Evolutionary conservation across 805 yeast species (phyloP).

Genomic region (Saturnispora hagleri): DNA sequence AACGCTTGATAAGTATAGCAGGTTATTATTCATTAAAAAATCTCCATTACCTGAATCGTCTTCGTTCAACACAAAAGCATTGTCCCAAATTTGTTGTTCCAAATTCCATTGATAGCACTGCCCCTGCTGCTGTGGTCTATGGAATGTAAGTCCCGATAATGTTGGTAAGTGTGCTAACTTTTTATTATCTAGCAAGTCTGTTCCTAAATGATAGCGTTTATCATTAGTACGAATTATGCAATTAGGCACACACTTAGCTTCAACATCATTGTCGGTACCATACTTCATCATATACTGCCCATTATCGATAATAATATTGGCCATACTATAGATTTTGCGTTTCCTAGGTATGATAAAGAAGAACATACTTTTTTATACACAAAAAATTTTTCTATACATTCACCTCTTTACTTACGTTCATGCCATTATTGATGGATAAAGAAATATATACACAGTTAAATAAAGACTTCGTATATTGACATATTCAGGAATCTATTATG

Average conservation of each 20-base stretch:
- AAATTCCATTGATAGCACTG: constrained; percentile 87
- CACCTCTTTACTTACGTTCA: not conserved
- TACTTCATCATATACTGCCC: constrained; percentile 79
- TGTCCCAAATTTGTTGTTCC: constrained; percentile 87
- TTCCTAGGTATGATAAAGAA: not conserved
- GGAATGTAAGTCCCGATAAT: constrained; percentile 54
- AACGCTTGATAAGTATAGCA: constrained; percentile 74
- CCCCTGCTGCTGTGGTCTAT: constrained; percentile 83
- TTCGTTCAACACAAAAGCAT: constrained; percentile 40
- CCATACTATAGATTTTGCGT: constrained; percentile 11
- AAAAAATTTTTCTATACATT: not conserved
- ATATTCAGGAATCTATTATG: not conserved
- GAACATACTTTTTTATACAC: not conserved
- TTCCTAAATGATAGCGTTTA: constrained; percentile 64
- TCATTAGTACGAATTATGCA: constrained; percentile 69
- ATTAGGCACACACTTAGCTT: constrained; percentile 54
- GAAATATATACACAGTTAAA: not conserved
- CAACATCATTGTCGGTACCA: constrained; percentile 37
- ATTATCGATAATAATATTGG: constrained; percentile 65
- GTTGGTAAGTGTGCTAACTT: constrained; percentile 45
- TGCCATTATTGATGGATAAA: not conserved
- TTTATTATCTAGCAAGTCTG: constrained; percentile 34
- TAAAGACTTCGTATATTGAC: not conserved
- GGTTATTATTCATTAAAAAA: constrained; percentile 40
- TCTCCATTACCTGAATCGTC: constrained; percentile 28